phyloP scores from a whole-genome alignment of 306 rosid genomes.

The Potentilla sterilis region DNA sequence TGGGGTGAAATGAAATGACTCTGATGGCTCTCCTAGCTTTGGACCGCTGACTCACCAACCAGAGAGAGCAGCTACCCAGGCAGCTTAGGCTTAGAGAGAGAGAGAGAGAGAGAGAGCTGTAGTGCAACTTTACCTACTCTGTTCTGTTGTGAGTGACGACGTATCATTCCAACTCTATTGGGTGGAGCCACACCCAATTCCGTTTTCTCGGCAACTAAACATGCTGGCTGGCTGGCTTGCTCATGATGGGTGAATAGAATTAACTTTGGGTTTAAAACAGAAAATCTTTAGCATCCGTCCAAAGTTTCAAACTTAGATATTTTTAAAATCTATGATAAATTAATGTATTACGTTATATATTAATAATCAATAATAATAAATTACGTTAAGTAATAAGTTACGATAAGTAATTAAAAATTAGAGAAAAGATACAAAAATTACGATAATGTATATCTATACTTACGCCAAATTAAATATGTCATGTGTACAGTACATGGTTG shows the following conservation, averaged over 20 bases:
- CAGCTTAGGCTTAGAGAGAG: not conserved
- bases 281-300: too few relatives aligned
- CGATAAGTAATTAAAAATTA: too few relatives aligned
- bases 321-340: too few relatives aligned
- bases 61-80: not conserved
- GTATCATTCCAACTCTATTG: constrained; percentile 15
- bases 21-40: constrained; percentile 23
- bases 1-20: constrained; percentile 33
- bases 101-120: not conserved
- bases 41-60: constrained; percentile 41
- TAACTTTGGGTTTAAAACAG: not conserved
- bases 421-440: too few relatives aligned
- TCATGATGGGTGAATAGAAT: constrained; percentile 7
- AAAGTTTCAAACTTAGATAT: too few relatives aligned
- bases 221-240: not conserved
- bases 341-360: too few relatives aligned
- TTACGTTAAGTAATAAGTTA: too few relatives aligned
- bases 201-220: not conserved
- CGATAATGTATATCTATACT: too few relatives aligned
- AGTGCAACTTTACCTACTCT: constrained; percentile 24
- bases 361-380: too few relatives aligned
- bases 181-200: not conserved
- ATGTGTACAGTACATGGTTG: too few relatives aligned
- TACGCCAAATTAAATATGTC: too few relatives aligned
- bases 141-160: constrained; percentile 6